Conservation (phyloP, 78 protist genomes). For the Mastigamoeba balamuthi region DNA sequence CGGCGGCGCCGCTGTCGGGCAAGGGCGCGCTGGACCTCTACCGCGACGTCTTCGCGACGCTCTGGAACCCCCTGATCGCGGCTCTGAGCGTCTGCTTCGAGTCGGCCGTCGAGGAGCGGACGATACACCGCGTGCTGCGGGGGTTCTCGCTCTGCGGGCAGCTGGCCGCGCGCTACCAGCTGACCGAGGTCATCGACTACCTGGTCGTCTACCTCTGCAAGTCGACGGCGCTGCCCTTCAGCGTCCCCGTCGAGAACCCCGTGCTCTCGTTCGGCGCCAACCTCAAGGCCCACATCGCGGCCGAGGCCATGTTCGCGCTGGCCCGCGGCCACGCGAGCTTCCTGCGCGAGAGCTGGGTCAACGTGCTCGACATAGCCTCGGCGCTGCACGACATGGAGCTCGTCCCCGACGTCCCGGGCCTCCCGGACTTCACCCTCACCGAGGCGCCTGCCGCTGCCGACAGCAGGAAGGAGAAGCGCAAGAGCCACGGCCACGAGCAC, state of each 20-base stretch:
- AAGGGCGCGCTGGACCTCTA: constrained; percentile 23
- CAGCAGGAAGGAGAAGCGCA: no score
- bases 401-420: not conserved
- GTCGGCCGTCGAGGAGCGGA: constrained; percentile 22
- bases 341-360: constrained; percentile 7
- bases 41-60: constrained; percentile 25
- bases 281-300: constrained; percentile 48
- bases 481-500: not conserved
- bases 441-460: not conserved
- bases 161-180: constrained; percentile 34
- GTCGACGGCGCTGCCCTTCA: not conserved
- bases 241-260: constrained; percentile 8
- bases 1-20: not conserved
- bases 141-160: constrained; percentile 48
- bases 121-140: constrained; percentile 14
- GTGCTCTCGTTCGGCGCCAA: constrained; percentile 20
- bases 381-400: not conserved
- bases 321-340: not conserved
- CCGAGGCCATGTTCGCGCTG: constrained; percentile 32
- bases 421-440: not conserved
- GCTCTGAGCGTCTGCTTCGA: constrained; percentile 40
- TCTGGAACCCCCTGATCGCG: constrained; percentile 22
- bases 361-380: not conserved
- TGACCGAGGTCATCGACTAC: constrained; percentile 30
- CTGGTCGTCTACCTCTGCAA: constrained; percentile 28